Conservation (phyloP, 306 rosid genomes). For the Cajanus cajan region DNA sequence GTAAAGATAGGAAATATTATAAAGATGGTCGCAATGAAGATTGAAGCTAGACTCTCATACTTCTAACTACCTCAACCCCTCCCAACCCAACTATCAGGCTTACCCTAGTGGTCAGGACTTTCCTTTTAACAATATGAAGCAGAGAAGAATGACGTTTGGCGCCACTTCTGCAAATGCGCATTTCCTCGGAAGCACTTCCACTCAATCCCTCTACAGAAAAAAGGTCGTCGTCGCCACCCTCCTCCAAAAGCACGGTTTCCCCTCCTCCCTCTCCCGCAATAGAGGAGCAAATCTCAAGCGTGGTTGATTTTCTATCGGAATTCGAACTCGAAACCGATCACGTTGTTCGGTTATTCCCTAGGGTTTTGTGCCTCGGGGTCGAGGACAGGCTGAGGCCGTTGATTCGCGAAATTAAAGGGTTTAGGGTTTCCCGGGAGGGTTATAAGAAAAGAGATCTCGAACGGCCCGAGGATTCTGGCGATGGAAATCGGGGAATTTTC, state of each 20-base stretch:
- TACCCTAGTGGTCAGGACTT: too few species aligned
- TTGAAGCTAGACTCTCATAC: too few species aligned
- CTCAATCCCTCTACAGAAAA: too few species aligned
- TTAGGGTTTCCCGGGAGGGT: conserved; percentile 53
- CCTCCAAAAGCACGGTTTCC: conserved; percentile 60
- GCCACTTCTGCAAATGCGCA: too few species aligned
- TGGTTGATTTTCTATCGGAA: conserved; percentile 45
- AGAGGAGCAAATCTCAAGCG: conserved; percentile 32
- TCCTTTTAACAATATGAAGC: too few species aligned
- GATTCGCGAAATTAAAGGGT: conserved; percentile 51
- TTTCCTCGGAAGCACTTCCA: too few species aligned
- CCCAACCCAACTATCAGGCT: too few species aligned
- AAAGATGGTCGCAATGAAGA: too few species aligned
- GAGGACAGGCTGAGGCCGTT: conserved; percentile 59
- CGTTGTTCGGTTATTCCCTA: conserved; percentile 48
- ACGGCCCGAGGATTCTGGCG: conserved; percentile 65
- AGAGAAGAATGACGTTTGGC: too few species aligned
- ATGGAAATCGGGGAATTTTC: conserved; percentile 46
- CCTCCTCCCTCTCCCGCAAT: conserved; percentile 45
- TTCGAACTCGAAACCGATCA: conserved; percentile 50
- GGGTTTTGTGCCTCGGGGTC: conserved; percentile 60
- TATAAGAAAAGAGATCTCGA: conserved; percentile 47
- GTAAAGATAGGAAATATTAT: too few species aligned
- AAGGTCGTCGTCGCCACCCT: conserved; percentile 41
- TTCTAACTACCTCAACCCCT: too few species aligned